These are phyloP conservation scores for Kluyveromyces lactis DNA, from an alignment of 805 yeast species.

Conservation along the genomic window DNA sequence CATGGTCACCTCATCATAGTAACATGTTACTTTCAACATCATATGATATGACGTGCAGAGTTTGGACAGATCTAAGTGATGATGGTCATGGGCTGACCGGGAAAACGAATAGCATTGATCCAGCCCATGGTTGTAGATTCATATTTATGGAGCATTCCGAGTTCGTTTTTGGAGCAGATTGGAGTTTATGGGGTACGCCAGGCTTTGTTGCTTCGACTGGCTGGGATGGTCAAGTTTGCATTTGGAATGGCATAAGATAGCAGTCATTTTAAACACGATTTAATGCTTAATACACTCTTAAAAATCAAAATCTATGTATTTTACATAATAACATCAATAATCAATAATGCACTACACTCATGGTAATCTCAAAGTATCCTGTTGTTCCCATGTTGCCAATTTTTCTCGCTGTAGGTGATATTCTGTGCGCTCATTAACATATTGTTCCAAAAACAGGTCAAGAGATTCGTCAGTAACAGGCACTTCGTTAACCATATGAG, in stretches of 20 bases:
- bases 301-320: neutral
- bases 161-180: constrained; percentile 89
- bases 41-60: constrained; percentile 86
- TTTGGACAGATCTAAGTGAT: constrained; percentile 73
- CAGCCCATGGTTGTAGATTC: constrained; percentile 44
- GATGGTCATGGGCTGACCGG: constrained; percentile 41
- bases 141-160: constrained; percentile 69
- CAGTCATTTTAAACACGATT: neutral
- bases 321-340: too few relatives aligned
- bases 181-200: constrained; percentile 94
- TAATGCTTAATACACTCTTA: neutral
- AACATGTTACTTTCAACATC: constrained; percentile 66
- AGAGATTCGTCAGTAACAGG: constrained; percentile 7
- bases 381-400: constrained; percentile 34
- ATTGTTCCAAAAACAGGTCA: constrained; percentile 35
- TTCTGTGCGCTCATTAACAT: constrained; percentile 32
- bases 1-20: constrained; percentile 85
- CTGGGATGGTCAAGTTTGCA: constrained; percentile 91
- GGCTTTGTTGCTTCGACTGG: constrained; percentile 95
- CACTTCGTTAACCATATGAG: constrained; percentile 1
- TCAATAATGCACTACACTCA: neutral
- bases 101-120: constrained; percentile 38
- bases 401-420: constrained; percentile 42
- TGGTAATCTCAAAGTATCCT: constrained; percentile 13
- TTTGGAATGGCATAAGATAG: constrained; percentile 57